These are phyloP conservation scores for Russula lepida DNA, from an alignment of 768 basidiomycete genomes.

Conservation along the genomic window DNA sequence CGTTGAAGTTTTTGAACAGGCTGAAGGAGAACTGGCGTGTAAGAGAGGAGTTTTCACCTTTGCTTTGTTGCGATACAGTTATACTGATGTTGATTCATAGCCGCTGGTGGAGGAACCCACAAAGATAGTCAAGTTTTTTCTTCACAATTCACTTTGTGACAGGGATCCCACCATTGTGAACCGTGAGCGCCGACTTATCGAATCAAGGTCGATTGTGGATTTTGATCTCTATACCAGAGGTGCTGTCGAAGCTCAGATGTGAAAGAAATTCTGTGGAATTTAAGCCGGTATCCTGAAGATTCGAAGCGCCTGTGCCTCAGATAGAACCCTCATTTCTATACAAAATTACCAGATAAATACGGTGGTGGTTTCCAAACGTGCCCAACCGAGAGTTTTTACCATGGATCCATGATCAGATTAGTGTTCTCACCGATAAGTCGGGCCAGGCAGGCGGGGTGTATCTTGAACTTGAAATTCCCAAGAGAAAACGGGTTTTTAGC, in stretches of 20 bases:
- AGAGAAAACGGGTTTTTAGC: neutral
- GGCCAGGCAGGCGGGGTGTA: neutral
- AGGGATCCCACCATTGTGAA: neutral
- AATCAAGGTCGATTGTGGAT: neutral
- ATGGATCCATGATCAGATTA: no score
- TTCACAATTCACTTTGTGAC: neutral
- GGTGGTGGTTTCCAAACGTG: no score
- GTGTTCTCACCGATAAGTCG: neutral
- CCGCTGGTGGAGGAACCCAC: neutral
- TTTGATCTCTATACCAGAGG: neutral
- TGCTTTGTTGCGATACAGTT: no score
- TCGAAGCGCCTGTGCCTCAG: constrained; percentile 4
- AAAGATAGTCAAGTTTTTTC: neutral
- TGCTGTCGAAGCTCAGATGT: neutral
- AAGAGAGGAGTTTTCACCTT: neutral
- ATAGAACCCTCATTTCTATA: constrained; percentile 14
- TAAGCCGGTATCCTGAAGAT: neutral
- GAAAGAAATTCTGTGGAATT: constrained; percentile 14
- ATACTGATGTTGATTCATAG: neutral
- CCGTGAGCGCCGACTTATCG: neutral
- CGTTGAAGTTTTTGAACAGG: neutral
- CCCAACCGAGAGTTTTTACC: neutral
- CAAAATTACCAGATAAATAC: neutral
- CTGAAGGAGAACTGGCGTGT: neutral
- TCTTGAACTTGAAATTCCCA: neutral